phyloP scores from a whole-genome alignment of 2,329 filamentous ascomycete species.

The Curvularia sp. region DNA sequence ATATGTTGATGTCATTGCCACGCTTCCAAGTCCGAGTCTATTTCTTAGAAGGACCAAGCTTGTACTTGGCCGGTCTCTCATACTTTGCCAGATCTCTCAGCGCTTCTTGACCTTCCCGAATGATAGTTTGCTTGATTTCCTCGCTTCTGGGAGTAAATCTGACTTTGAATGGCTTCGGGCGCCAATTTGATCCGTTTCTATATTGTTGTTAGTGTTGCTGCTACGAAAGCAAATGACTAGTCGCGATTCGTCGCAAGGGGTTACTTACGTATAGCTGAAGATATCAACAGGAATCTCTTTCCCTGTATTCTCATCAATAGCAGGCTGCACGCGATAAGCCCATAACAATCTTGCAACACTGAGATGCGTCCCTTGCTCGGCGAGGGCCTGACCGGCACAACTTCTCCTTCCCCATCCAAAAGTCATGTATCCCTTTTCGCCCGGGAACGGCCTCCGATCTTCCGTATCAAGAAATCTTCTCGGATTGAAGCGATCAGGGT shows the following conservation, averaged over 20 bases:
- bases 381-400: slow-evolving; percentile 65
- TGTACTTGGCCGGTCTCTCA: slow-evolving; percentile 4
- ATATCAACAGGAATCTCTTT: slow-evolving; percentile 63
- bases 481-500: slow-evolving; percentile 9
- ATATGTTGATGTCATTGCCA: background rate
- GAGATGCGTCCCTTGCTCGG: slow-evolving; percentile 66
- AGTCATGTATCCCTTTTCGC: slow-evolving; percentile 59
- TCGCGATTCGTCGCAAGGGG: background rate
- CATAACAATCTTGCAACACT: slow-evolving; percentile 64
- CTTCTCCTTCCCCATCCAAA: slow-evolving; percentile 64
- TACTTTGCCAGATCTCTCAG: background rate
- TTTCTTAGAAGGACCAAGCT: background rate
- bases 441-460: slow-evolving; percentile 40
- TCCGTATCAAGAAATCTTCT: slow-evolving; percentile 21
- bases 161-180: slow-evolving; percentile 3
- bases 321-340: slow-evolving; percentile 60
- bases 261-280: slow-evolving; percentile 1
- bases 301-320: slow-evolving; percentile 48
- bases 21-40: background rate
- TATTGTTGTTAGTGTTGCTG: background rate
- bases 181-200: slow-evolving; percentile 11
- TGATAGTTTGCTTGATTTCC: slow-evolving; percentile 3
- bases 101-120: slow-evolving; percentile 1
- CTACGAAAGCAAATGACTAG: background rate
- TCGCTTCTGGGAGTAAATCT: slow-evolving; percentile 3